Conservation (phyloP, 2,329 filamentous ascomycete genomes). For the Zasmidium citrigriseum region DNA sequence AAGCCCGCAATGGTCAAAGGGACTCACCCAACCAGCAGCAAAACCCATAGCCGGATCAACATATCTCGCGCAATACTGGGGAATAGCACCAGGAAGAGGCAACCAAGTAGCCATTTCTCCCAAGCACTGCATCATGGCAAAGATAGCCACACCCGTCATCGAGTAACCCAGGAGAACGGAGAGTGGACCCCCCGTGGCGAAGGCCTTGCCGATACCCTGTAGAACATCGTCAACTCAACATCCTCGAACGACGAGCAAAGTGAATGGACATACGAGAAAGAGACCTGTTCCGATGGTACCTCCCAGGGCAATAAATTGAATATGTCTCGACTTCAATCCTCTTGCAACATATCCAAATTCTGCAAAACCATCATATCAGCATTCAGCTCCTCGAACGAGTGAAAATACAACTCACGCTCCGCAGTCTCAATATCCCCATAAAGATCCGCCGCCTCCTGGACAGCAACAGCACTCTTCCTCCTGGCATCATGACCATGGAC, state of each 20-base stretch:
- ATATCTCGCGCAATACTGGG: slow-evolving; percentile 38
- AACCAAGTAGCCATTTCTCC: slow-evolving; percentile 46
- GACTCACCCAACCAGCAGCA: slow-evolving; percentile 30
- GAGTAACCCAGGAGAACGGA: slow-evolving; percentile 36
- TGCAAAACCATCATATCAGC: too few species aligned
- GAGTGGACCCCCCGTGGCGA: slow-evolving; percentile 17
- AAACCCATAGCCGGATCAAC: slow-evolving; percentile 36
- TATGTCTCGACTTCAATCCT: slow-evolving; percentile 57
- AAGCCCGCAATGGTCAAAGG: neutral
- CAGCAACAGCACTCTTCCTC: slow-evolving; percentile 15
- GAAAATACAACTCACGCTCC: slow-evolving; percentile 31
- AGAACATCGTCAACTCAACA: too few species aligned
- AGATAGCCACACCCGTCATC: slow-evolving; percentile 36
- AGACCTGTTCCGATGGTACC: slow-evolving; percentile 40
- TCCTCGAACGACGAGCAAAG: too few species aligned
- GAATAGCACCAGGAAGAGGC: slow-evolving; percentile 35
- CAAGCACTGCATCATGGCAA: slow-evolving; percentile 44
- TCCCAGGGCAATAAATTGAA: slow-evolving; percentile 62
- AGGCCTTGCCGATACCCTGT: slow-evolving; percentile 19
- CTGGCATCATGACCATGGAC: slow-evolving; percentile 7
- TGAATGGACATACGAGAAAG: too few species aligned
- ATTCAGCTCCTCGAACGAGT: neutral
- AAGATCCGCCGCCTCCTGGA: slow-evolving; percentile 53
- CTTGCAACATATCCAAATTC: slow-evolving; percentile 54
- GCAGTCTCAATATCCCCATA: slow-evolving; percentile 55